These are phyloP conservation scores for Nakazawaea siamensis DNA, from an alignment of 805 yeast genomes.

Conservation along the genomic window DNA sequence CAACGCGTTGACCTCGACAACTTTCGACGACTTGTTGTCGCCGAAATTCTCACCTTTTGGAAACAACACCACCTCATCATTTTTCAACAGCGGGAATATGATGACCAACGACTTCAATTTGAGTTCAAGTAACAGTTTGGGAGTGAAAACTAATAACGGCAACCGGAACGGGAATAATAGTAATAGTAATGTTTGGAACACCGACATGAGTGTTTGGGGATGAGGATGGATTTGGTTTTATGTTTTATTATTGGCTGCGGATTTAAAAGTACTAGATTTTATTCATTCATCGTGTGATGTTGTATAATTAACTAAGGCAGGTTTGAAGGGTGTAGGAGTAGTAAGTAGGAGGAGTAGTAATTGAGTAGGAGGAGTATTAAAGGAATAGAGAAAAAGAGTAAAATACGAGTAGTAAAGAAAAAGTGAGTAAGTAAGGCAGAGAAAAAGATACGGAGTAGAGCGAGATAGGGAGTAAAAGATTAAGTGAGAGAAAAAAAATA, in stretches of 20 bases:
- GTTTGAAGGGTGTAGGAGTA: too few species aligned
- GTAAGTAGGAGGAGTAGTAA: too few species aligned
- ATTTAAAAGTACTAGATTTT: not conserved
- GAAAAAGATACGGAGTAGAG: not conserved
- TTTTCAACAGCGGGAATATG: too few species aligned
- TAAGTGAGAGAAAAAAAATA: not conserved
- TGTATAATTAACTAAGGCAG: too few species aligned
- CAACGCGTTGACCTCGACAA: slow-evolving; percentile 2
- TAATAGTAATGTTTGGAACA: slow-evolving; percentile 19
- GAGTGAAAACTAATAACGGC: not conserved
- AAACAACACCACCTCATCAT: not conserved
- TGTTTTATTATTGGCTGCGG: not conserved
- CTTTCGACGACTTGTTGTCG: slow-evolving; percentile 9
- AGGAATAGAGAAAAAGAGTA: too few species aligned
- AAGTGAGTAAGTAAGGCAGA: not conserved
- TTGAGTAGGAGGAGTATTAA: too few species aligned
- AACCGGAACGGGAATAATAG: not conserved
- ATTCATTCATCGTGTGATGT: not conserved
- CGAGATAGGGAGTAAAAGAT: not conserved
- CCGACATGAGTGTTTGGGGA: slow-evolving; percentile 31
- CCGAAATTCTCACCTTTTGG: slow-evolving; percentile 11
- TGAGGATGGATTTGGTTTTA: slow-evolving; percentile 9
- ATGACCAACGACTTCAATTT: too few species aligned
- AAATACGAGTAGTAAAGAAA: not conserved
- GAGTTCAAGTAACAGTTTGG: too few species aligned